phyloP scores from a whole-genome alignment of 2,329 filamentous ascomycete species.

The Sphaceloma murrayae region DNA sequence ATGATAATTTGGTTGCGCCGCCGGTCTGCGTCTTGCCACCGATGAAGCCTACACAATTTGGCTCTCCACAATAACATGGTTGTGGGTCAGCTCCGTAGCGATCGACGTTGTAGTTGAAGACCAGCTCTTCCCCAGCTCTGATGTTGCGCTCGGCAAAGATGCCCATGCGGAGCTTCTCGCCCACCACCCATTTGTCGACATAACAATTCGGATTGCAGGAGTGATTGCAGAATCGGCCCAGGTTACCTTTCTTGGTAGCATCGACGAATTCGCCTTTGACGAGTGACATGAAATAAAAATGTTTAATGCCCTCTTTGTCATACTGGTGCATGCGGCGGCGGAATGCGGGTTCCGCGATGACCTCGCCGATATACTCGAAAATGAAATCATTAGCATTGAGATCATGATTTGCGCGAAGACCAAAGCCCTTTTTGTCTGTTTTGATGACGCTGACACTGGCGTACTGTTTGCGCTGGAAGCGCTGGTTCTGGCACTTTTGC shows the following conservation, averaged over 20 bases:
- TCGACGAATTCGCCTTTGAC: constrained; percentile 95
- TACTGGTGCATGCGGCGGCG: constrained; percentile 86
- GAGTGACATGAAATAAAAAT: constrained; percentile 99
- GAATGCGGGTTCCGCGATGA: constrained; percentile 88
- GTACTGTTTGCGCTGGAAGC: constrained; percentile 84
- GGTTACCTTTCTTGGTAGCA: constrained; percentile 90
- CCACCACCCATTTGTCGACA: constrained; percentile 98
- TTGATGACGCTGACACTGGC: constrained; percentile 91
- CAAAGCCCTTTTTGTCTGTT: constrained; percentile 95
- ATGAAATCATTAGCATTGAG: constrained; percentile 82
- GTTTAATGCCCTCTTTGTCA: constrained; percentile 91
- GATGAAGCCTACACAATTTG: constrained; percentile 92
- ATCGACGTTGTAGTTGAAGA: constrained; percentile 99
- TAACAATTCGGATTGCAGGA: constrained; percentile 98
- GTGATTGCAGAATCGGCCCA: constrained; percentile 96
- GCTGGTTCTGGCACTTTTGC: constrained; percentile 80
- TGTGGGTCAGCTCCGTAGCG: constrained; percentile 94
- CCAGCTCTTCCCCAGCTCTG: constrained; percentile 81
- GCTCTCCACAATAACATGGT: constrained; percentile 90
- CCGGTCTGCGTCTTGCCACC: constrained; percentile 90
- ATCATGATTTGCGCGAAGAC: constrained; percentile 70
- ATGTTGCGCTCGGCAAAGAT: constrained; percentile 87
- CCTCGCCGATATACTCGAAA: constrained; percentile 96
- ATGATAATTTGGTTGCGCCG: constrained; percentile 79
- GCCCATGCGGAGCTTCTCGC: constrained; percentile 94